Base-by-base conservation (phyloP, 306 rosid genomes). In the Vigna mungo region DNA sequence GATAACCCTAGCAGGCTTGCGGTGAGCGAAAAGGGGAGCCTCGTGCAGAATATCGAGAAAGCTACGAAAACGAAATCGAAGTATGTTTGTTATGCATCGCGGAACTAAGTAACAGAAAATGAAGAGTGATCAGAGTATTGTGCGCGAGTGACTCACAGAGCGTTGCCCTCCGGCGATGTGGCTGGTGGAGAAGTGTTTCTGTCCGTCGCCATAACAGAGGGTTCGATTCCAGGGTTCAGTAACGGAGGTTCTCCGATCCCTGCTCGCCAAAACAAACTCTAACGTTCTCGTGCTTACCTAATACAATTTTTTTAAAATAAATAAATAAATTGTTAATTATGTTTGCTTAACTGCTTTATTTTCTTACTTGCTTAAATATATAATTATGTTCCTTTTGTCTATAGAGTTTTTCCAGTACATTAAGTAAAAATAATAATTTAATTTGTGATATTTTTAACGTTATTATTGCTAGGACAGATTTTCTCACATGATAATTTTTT, bases 11-110 rank as follows among this genome's bases (percentile, higher is more conserved):
- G 96, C 87, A 8, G 99, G 83, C 69, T 92, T 89, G 68, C 99
- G 92, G 69, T 96, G 96, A 61, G 98, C 98, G 21, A 96, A 90
- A 13, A 92, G 76, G 13, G 99, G 98, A 82, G 99, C 96, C 79
- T 96, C 99, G 27, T 96, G 98, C 63, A 96, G 84, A 82, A 96
- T 96, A 76, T 96, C 98, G 14, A 96, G 87, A 84, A 96, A 96
- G 83, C 99, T 96, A 23, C 7, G 53, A 47, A 11, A 65, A 25
- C 2, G 63, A 65, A 25, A 9, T 3, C 64, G 21, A 79, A 76
- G 12, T 66, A 75, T 52, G n/a, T 44, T 30, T 44, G 36, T 43
- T 7, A 23, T 13, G 54, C 11, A 69, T 56, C 39, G 52, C 20
- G 17, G 4, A 44, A 76, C 7, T 62, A 62, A 0, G 46, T 9